A percentile compares a stretch with the other conserved stretches of the same genome.
These are phyloP conservation scores for Cephaloascus albidus DNA, from an alignment of 805 yeast genomes.

Conservation along the genomic window DNA sequence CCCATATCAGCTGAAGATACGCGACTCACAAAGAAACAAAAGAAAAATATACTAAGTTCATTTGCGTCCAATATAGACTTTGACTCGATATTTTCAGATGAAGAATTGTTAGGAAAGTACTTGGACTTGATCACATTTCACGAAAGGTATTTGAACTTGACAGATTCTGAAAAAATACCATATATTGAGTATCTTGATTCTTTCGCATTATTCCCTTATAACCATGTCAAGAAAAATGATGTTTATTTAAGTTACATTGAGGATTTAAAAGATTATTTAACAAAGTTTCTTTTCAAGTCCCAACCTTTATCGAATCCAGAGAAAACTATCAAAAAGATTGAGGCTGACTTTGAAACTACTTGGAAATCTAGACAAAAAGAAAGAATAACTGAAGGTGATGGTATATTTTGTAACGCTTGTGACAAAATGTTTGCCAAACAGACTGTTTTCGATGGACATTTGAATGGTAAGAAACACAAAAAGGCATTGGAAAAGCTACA, in stretches of 20 bases:
- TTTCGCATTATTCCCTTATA: conserved; percentile 28
- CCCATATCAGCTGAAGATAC: conserved; percentile 13
- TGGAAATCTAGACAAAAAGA: conserved; percentile 2
- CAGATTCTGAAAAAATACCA: conserved; percentile 13
- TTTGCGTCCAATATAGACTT: conserved; percentile 41
- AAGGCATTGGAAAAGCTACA: conserved; percentile 20
- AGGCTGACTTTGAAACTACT: conserved; percentile 4
- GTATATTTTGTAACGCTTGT: conserved; percentile 56
- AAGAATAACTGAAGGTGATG: conserved; percentile 4
- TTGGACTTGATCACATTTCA: conserved; percentile 49
- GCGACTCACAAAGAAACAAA: conserved; percentile 11
- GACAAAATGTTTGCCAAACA: conserved; percentile 51
- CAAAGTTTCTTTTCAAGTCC: conserved; percentile 32
- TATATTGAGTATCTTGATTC: conserved; percentile 43
- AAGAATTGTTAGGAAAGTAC: conserved; percentile 56
- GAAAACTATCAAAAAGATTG: conserved; percentile 2
- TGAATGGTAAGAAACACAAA: conserved; percentile 66
- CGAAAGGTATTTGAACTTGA: conserved; percentile 41
- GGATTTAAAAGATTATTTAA: conserved; percentile 40
- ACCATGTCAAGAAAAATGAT: conserved; percentile 13
- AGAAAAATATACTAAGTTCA: conserved; percentile 35
- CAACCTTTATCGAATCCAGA: conserved; percentile 39
- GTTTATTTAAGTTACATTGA: conserved; percentile 36
- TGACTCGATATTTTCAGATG: conserved; percentile 41
- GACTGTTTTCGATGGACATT: conserved; percentile 61